phyloP scores from a whole-genome alignment of 1,139 yeast genomes.

The Meyerozyma carpophila region DNA sequence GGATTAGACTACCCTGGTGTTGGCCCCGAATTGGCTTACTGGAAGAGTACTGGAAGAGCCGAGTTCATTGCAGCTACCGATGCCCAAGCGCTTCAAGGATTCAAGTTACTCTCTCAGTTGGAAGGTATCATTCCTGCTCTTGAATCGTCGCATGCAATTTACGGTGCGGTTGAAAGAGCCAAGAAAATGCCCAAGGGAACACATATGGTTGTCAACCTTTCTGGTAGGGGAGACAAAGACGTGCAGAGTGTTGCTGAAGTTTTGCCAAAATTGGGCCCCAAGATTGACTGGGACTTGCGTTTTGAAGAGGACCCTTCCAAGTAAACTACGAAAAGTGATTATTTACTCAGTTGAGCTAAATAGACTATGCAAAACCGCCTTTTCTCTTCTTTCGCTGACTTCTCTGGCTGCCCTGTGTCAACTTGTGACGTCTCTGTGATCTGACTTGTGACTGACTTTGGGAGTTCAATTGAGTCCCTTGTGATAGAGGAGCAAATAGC shows the following conservation, averaged over 20 bases:
- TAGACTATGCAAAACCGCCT: constrained; percentile 10
- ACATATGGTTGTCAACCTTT: constrained; percentile 78
- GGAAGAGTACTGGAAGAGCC: constrained; percentile 95
- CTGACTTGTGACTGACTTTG: background rate
- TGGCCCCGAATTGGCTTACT: constrained; percentile 94
- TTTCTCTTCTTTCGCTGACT: constrained; percentile 9
- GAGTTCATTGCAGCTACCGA: constrained; percentile 88
- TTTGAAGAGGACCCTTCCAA: constrained; percentile 57
- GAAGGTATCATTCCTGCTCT: constrained; percentile 99
- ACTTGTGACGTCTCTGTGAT: constrained; percentile 1
- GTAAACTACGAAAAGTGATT: constrained; percentile 5
- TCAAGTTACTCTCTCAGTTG: constrained; percentile 78
- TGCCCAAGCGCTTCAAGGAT: constrained; percentile 88
- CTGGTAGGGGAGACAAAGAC: constrained; percentile 99
- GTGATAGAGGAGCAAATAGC: background rate
- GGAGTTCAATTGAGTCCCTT: background rate
- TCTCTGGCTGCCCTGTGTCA: constrained; percentile 1
- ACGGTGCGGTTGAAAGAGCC: constrained; percentile 86
- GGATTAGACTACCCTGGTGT: constrained; percentile 99
- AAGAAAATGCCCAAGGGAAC: constrained; percentile 76
- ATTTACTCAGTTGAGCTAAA: background rate
- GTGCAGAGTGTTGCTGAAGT: constrained; percentile 96
- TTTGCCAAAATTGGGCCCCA: constrained; percentile 81
- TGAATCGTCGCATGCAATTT: constrained; percentile 94
- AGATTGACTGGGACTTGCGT: constrained; percentile 94